Percentiles rank a stretch among this genome's conserved stretches.
These are phyloP conservation scores for Lotmaria passim DNA, from an alignment of 208 protist species.

Conservation along the genomic window DNA sequence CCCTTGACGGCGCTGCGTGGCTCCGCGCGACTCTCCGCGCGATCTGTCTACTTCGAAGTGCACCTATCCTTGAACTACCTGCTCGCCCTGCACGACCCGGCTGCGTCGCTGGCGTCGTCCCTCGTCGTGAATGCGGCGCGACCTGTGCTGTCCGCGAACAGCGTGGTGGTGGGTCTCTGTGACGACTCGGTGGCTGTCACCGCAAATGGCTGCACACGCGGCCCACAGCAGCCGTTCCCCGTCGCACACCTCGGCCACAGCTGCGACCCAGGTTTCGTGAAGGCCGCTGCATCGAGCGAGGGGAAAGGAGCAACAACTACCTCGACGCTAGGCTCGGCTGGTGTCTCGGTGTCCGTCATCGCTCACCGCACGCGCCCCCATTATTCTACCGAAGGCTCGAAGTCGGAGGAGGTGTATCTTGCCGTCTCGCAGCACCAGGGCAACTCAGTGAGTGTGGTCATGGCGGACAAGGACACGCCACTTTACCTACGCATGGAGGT, in stretches of 20 bases:
- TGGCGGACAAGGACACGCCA: not conserved
- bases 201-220: constrained; percentile 33
- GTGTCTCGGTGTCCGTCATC: constrained; percentile 33
- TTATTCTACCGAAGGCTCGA: not conserved
- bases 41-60: constrained; percentile 72
- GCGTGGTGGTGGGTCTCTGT: constrained; percentile 36
- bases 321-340: constrained; percentile 8
- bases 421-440: constrained; percentile 25
- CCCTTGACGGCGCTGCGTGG: not conserved
- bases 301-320: not conserved
- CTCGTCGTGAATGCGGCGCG: not conserved
- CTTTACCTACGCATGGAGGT: constrained; percentile 32
- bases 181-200: constrained; percentile 16
- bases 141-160: constrained; percentile 8
- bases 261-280: not conserved
- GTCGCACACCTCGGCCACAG: constrained; percentile 32
- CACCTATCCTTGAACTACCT: constrained; percentile 74
- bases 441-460: constrained; percentile 12
- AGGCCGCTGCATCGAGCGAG: no score
- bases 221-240: constrained; percentile 15
- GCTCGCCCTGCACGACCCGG: constrained; percentile 34
- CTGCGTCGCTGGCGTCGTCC: not conserved
- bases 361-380: constrained; percentile 12
- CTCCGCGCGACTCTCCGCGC: not conserved
- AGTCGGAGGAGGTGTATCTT: constrained; percentile 15